Conservation (phyloP, 2,329 filamentous ascomycete genomes). For the Pleochaeta shiraiana region DNA sequence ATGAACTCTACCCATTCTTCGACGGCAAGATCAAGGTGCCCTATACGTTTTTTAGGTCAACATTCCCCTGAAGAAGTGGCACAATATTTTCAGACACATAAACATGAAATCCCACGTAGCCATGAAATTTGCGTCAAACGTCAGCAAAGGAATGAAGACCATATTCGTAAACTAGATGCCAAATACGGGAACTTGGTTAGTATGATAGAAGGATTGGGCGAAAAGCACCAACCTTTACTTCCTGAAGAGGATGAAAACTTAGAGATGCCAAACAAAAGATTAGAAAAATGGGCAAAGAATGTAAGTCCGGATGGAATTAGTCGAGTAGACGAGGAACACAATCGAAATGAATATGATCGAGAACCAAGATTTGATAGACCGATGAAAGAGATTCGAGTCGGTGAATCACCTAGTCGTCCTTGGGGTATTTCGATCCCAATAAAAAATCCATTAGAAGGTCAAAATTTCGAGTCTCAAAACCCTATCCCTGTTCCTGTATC, state of each 20-base stretch:
- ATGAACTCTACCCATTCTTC: slow-evolving; percentile 23
- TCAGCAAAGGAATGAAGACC: slow-evolving; percentile 70
- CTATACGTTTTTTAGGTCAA: slow-evolving; percentile 80
- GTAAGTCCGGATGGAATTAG: slow-evolving; percentile 36
- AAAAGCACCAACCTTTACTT: slow-evolving; percentile 73
- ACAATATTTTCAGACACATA: slow-evolving; percentile 83
- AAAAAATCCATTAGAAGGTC: slow-evolving; percentile 22
- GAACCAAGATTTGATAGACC: slow-evolving; percentile 63
- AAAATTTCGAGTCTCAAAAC: slow-evolving; percentile 32
- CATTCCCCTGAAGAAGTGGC: slow-evolving; percentile 88
- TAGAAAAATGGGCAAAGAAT: slow-evolving; percentile 69
- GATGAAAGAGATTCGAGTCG: slow-evolving; percentile 74
- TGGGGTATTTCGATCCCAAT: slow-evolving; percentile 77
- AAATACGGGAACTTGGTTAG: slow-evolving; percentile 73
- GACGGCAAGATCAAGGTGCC: slow-evolving; percentile 45
- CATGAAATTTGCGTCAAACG: slow-evolving; percentile 82
- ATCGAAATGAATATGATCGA: slow-evolving; percentile 27
- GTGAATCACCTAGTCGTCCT: slow-evolving; percentile 78
- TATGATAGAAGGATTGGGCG: slow-evolving; percentile 82
- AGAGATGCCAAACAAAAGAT: slow-evolving; percentile 40
- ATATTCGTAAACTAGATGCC: slow-evolving; percentile 71
- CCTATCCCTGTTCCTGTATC: slow-evolving; percentile 25
- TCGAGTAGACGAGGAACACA: slow-evolving; percentile 16
- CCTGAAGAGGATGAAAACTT: slow-evolving; percentile 32
- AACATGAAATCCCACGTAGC: slow-evolving; percentile 82